These are phyloP conservation scores for Herpetomonas samuelpessoai DNA, from an alignment of 208 protist genomes.

Conservation along the genomic window DNA sequence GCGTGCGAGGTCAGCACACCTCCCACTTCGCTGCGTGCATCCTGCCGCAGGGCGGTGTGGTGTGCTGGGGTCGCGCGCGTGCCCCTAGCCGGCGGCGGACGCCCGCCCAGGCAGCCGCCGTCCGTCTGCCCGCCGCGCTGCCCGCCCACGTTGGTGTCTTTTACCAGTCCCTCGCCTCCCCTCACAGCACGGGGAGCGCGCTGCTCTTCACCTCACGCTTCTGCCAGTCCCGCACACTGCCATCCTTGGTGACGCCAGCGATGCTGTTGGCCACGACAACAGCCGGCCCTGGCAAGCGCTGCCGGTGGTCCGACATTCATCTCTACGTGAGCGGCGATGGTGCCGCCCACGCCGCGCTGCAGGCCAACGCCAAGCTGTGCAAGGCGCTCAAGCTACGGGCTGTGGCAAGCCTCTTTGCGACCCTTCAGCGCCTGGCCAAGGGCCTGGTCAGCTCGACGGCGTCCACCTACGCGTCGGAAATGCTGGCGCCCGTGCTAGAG, in stretches of 20 bases:
- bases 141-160: neutral
- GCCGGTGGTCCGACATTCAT: conserved; percentile 27
- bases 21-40: conserved; percentile 43
- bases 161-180: neutral
- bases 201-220: conserved; percentile 12
- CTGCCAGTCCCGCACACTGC: conserved; percentile 5
- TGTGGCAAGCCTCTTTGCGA: conserved; percentile 27
- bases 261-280: conserved; percentile 19
- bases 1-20: no score
- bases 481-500: conserved; percentile 30
- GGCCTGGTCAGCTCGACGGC: conserved; percentile 4
- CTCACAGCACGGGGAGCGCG: conserved; percentile 1
- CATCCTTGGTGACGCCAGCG: conserved; percentile 19
- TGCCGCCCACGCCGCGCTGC: conserved; percentile 23
- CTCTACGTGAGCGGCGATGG: conserved; percentile 14
- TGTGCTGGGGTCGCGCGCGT: conserved; percentile 48
- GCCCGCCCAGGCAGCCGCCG: no score
- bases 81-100: no score
- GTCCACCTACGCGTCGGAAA: conserved; percentile 15
- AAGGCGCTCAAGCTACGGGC: conserved; percentile 24
- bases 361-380: conserved; percentile 37
- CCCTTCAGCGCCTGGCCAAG: conserved; percentile 31
- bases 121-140: no score
- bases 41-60: conserved; percentile 39
- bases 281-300: conserved; percentile 20